Evolutionary conservation across 768 basidiomycete genomes (phyloP).

Genomic region (Pleurotus ostreatus): DNA sequence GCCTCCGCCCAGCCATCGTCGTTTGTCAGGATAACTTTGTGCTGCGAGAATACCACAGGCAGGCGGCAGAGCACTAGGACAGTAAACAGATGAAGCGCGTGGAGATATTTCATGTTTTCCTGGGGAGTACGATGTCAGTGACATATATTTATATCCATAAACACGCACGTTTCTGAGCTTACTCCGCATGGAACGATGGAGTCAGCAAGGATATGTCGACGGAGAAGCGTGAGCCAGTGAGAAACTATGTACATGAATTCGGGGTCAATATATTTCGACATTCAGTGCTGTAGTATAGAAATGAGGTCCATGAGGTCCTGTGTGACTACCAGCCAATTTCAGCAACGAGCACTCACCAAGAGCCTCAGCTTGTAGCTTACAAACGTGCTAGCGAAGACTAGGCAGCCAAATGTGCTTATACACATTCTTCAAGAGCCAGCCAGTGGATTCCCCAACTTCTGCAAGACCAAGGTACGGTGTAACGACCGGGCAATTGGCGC

Average conservation of each 20-base stretch:
- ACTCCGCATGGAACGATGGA: too few relatives aligned
- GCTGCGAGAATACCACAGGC: not conserved
- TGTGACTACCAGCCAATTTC: too few relatives aligned
- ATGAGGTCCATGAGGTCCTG: not conserved
- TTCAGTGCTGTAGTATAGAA: too few relatives aligned
- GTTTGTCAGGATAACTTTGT: slow-evolving; percentile 1
- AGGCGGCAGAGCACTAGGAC: not conserved
- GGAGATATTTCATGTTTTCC: not conserved
- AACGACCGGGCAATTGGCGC: too few relatives aligned
- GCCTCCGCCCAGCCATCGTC: slow-evolving; percentile 37
- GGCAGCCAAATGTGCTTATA: not conserved
- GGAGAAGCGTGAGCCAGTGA: too few relatives aligned
- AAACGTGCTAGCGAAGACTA: not conserved
- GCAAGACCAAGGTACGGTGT: not conserved
- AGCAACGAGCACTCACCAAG: too few relatives aligned
- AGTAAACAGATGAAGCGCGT: not conserved
- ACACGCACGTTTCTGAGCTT: too few relatives aligned
- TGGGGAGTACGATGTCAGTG: not conserved
- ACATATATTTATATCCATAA: too few relatives aligned
- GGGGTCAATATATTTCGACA: too few relatives aligned
- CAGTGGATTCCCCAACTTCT: not conserved
- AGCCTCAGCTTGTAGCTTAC: not conserved
- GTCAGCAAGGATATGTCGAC: too few relatives aligned
- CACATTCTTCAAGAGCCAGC: not conserved
- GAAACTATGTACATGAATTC: too few relatives aligned